Conservation (phyloP, 2,329 filamentous ascomycete genomes). For the Penicillium sclerotiorum region DNA sequence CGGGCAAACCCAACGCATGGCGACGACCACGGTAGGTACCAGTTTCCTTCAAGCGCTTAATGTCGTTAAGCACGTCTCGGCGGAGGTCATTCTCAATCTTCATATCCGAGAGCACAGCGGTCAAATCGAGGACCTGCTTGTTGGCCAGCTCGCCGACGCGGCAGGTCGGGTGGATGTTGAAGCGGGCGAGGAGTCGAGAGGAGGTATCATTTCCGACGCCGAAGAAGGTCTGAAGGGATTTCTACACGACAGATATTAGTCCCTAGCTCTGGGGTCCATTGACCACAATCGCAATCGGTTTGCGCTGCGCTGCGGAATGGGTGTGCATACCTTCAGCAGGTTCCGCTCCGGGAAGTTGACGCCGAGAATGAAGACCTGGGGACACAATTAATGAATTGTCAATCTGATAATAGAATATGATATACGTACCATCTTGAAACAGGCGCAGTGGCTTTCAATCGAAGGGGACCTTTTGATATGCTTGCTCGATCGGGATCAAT, state of each 20-base stretch:
- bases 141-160: conserved; percentile 74
- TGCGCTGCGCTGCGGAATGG: conserved; percentile 1
- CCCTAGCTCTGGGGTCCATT: conserved; percentile 15
- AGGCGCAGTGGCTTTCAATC: conserved; percentile 13
- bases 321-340: conserved; percentile 72
- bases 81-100: conserved; percentile 89
- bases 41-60: conserved; percentile 83
- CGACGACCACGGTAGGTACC: conserved; percentile 84
- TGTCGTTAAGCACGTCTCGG: conserved; percentile 79
- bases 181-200: conserved; percentile 78
- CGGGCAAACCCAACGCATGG: conserved; percentile 90
- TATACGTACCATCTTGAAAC: conserved; percentile 35
- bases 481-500: conserved; percentile 15
- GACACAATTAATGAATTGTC: not conserved
- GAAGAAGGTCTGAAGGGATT: conserved; percentile 79
- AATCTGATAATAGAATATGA: not conserved
- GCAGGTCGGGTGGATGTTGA: conserved; percentile 82
- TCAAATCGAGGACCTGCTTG: conserved; percentile 78
- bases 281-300: not conserved
- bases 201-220: conserved; percentile 74
- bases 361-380: conserved; percentile 79
- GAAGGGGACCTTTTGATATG: conserved; percentile 6
- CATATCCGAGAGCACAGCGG: conserved; percentile 84
- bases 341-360: conserved; percentile 81
- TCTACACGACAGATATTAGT: conserved; percentile 29